Evolutionary conservation across 192 early-diverging fungal genomes (phyloP), one percentile per base, ranked within the genome.

Genomic region (Podila epicladia): DNA sequence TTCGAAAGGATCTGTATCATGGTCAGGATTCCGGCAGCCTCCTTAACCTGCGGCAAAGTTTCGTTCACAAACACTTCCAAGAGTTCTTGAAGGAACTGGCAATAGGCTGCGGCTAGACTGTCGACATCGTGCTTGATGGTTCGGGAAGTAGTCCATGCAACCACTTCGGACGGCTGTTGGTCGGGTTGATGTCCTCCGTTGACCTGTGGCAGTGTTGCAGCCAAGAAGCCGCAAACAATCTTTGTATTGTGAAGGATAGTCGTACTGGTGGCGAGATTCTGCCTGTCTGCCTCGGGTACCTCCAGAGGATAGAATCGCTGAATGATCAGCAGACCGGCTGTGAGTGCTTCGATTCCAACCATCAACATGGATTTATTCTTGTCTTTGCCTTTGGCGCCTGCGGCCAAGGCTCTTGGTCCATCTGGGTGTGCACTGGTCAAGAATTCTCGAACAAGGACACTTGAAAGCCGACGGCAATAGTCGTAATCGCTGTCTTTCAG

Each of bases 1-100:
- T 71, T 66, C 9, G 82, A 75, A 17, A 90, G 73, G 19, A 86
- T 72, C 9, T 70, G 64, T 57, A 87, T 83, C 41, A 82, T 73
- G 32, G 83, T 64, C 22, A 87, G 35, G 17, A 86, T 35, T 7
- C 75, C 69, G 9, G 73, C 71, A n/a, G 87, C 84, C 45, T 90
- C 89, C 32, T 82, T 83, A 67, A 86, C 82, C 0, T 82, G 65
- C 3, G 85, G 79, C 7, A 84, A 75, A 15, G 69, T 62, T 50
- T 84, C 84, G 28, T 71, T 78, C 29, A 86, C 62, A 73, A 82
- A 84, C 38, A 65, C 59, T 9, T 69, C 64, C 5, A 87, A 22
- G 12, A 86, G 64, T 13, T 45, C 64, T 67, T 86, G 70, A 28
- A 80, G 49, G 62, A 65, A 73, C 5, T 65, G 77, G n/a, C 72